Conservation (phyloP, 352 stramenopile genomes). For the Pelagophyceae sp. region DNA sequence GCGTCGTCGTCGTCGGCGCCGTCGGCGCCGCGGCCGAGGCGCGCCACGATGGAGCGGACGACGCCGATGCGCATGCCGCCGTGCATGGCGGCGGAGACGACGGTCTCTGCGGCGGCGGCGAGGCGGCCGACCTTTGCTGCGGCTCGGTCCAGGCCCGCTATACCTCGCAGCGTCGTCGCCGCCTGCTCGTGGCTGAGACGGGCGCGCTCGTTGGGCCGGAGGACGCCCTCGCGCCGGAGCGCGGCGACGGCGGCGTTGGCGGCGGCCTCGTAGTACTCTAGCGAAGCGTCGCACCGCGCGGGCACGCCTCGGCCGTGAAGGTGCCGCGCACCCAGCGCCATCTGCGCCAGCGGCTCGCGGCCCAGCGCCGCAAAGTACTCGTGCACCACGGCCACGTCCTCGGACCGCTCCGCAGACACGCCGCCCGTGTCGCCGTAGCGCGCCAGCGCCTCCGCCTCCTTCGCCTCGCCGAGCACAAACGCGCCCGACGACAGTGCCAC, state of each 20-base stretch:
- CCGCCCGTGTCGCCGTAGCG: not conserved
- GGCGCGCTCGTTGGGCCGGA: slow-evolving; percentile 21
- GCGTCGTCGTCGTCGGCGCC: no score
- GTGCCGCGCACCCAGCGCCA: slow-evolving; percentile 67
- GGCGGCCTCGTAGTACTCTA: slow-evolving; percentile 73
- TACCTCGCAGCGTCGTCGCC: not conserved
- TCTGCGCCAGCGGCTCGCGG: slow-evolving; percentile 50
- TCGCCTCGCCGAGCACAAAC: slow-evolving; percentile 57
- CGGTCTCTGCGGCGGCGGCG: not conserved
- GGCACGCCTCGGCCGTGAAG: slow-evolving; percentile 57
- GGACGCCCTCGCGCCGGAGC: slow-evolving; percentile 44
- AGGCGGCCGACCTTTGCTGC: not conserved
- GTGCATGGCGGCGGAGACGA: slow-evolving; percentile 52
- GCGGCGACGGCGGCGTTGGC: slow-evolving; percentile 62
- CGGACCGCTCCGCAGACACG: not conserved
- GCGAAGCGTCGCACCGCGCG: slow-evolving; percentile 64
- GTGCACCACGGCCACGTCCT: slow-evolving; percentile 47
- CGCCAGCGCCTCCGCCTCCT: slow-evolving; percentile 29
- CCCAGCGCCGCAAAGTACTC: slow-evolving; percentile 71
- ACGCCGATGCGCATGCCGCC: no score
- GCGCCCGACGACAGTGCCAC: slow-evolving; percentile 67
- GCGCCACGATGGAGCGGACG: not conserved
- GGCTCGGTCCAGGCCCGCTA: not conserved
- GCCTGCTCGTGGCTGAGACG: slow-evolving; percentile 18
- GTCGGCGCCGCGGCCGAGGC: not conserved